Percentiles rank a stretch among this genome's conserved stretches.
Evolutionary conservation across 331 rosid genomes (phyloP).

Genomic region (Malus hybrid): DNA sequence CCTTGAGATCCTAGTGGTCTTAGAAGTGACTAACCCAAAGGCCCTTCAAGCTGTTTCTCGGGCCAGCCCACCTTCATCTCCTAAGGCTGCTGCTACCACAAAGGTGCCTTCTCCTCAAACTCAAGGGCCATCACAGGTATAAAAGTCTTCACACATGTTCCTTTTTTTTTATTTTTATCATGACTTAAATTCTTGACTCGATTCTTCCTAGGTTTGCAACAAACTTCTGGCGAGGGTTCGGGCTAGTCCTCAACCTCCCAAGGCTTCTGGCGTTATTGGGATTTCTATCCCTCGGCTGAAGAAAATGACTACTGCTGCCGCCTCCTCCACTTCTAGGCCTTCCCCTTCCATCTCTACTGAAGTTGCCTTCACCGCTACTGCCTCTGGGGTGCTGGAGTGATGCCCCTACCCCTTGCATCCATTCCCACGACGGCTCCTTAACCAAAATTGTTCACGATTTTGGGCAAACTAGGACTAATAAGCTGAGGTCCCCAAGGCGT

Average conservation of each 20-base stretch:
- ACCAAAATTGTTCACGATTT: rapidly evolving
- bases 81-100: too few relatives aligned
- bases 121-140: too few relatives aligned
- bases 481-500: rapidly evolving
- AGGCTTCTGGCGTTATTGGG: rapidly evolving
- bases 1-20: too few relatives aligned
- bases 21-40: too few relatives aligned
- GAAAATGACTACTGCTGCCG: rapidly evolving
- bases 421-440: rapidly evolving
- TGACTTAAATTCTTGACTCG: too few relatives aligned
- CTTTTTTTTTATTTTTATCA: too few relatives aligned
- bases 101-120: too few relatives aligned
- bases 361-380: rapidly evolving
- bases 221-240: rapidly evolving
- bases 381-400: too few relatives aligned
- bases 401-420: too few relatives aligned
- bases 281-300: rapidly evolving
- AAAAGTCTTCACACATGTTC: too few relatives aligned
- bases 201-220: too few relatives aligned
- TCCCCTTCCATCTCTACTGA: too few relatives aligned
- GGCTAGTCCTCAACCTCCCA: rapidly evolving
- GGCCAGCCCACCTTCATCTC: rapidly evolving
- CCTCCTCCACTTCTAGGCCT: rapidly evolving
- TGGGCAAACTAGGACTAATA: rapidly evolving
- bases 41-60: rapidly evolving